Evolutionary conservation across 164 flowering plant genomes (phyloP), one percentile per base, ranked within the genome.

Genomic region (Sextonia rubra): DNA sequence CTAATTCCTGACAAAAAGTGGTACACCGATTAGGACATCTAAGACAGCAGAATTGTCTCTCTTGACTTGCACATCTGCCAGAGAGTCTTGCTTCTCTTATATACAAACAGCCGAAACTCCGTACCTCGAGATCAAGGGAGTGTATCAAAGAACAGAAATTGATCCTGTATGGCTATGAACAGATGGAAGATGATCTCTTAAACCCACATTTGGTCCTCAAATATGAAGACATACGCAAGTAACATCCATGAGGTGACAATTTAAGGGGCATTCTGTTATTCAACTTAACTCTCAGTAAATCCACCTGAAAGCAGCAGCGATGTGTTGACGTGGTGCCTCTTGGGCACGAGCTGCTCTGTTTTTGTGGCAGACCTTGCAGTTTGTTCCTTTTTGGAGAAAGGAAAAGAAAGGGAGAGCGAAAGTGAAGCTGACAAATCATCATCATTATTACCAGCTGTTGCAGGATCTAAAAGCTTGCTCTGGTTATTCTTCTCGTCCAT

Each of bases 391-490:
- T 80, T 83, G 0, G 90, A 78, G 71, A 80, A 79, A 3, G 97
- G 91, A 66, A 87, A 87, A 11, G 92, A 78, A 25, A 90, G 90
- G 44, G 97, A 90, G 20, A 92, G 91, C 22, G 92, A 86, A 22
- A 92, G 92, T 20, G 91, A 80, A 14, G 90, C 89, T n/a, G 91
- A 68, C 3, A 67, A 76, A 70, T 81, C 90, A 24, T 87, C 92
- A 24, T 87, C 92, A 14, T 83, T 88, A 49, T 76, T 81, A 62
- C 60, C 76, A 61, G 74, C 77, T 11, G 47, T 49, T 32, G 32
- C 20, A 71, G 66, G 52, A 67, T 78, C 83, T 20, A 71, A 70
- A 58, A 66, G 66, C 80, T 70, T 77, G 15, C 69, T 82, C 71
- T 71, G 78, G 77, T 71, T 73, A 26, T 72, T 75, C 48, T 76